These are phyloP conservation scores for Quercus variabilis DNA, from an alignment of 306 rosid species.

Conservation along the genomic window DNA sequence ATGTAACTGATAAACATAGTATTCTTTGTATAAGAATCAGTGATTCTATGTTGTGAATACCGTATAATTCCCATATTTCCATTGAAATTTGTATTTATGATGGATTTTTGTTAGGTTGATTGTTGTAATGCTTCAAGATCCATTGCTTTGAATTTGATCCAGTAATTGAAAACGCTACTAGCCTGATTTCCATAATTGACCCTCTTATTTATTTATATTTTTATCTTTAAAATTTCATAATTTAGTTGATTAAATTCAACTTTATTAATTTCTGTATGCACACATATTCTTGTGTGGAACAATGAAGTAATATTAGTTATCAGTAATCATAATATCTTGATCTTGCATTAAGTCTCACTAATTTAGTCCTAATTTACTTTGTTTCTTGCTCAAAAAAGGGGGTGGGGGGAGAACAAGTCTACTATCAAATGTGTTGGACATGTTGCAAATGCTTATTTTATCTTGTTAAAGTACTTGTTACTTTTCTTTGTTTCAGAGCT, in stretches of 20 bases:
- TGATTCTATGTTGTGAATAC: not conserved
- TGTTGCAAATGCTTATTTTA: constrained; percentile 15
- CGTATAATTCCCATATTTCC: not conserved
- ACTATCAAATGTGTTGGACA: constrained; percentile 12
- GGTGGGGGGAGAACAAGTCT: not conserved
- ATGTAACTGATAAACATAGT: not conserved
- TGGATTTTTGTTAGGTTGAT: too few relatives aligned
- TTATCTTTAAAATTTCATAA: not conserved
- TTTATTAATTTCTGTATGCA: not conserved
- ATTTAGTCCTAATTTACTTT: not conserved
- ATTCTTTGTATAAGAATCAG: not conserved
- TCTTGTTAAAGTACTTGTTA: constrained; percentile 2
- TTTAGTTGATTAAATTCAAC: not conserved
- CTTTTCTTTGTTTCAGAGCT: constrained; percentile 60
- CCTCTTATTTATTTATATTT: not conserved
- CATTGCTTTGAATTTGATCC: not conserved
- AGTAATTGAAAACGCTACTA: too few relatives aligned
- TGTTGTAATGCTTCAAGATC: not conserved
- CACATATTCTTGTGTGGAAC: not conserved
- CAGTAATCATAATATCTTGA: not conserved
- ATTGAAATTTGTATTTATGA: too few relatives aligned
- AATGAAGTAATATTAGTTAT: not conserved
- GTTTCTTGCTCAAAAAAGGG: not conserved
- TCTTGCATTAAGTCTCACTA: not conserved
- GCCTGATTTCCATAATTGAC: not conserved